Percentiles rank a stretch among this genome's conserved stretches.
These are phyloP conservation scores for Phytophthora rubi DNA, from an alignment of 352 stramenopile genomes.

Conservation along the genomic window DNA sequence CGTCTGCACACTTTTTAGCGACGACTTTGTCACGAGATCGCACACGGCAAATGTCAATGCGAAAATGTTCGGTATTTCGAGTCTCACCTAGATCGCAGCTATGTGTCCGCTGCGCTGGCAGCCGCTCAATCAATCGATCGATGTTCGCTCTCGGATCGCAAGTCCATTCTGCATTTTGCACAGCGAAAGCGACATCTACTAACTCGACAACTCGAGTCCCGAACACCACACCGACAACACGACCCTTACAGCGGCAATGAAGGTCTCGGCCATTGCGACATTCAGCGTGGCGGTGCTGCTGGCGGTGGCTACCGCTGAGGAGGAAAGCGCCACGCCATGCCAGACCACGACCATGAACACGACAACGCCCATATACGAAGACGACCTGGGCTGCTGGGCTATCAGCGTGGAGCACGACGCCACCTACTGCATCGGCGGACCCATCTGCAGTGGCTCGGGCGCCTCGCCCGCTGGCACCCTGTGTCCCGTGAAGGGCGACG, in stretches of 20 bases:
- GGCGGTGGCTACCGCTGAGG: not conserved
- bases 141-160: not conserved
- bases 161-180: constrained; percentile 29
- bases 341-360: constrained; percentile 16
- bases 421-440: constrained; percentile 52
- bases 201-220: constrained; percentile 37
- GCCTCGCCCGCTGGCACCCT: constrained; percentile 28
- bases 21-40: constrained; percentile 2
- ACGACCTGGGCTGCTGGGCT: constrained; percentile 36
- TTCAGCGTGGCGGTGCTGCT: constrained; percentile 22
- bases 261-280: constrained; percentile 22
- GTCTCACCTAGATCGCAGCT: not conserved
- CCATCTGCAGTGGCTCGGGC: constrained; percentile 44
- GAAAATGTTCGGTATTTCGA: not conserved
- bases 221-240: not conserved
- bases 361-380: constrained; percentile 30
- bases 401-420: constrained; percentile 49
- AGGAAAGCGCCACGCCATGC: constrained; percentile 10
- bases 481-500: constrained; percentile 50
- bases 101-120: not conserved
- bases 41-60: constrained; percentile 5
- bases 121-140: not conserved
- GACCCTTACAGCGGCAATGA: constrained; percentile 18
- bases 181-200: constrained; percentile 9
- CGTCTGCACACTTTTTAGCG: not conserved